Conservation (phyloP, 2,329 filamentous ascomycete species). For the Claviceps spartinae region DNA sequence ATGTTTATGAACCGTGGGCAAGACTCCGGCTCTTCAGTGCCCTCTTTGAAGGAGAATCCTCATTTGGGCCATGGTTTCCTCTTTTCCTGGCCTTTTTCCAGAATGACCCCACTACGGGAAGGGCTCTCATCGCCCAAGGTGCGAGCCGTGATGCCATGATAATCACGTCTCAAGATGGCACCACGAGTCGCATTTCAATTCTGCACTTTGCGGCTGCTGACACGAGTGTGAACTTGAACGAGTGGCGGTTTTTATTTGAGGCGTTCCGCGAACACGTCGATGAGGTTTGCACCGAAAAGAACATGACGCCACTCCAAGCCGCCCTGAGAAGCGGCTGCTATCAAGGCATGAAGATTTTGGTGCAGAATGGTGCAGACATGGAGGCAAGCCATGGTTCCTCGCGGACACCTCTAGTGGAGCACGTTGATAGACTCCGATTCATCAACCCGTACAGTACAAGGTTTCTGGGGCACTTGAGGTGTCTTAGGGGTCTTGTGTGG, state of each 20-base stretch:
- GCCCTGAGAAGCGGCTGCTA: neutral
- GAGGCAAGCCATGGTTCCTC: neutral
- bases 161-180: no score
- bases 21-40: neutral
- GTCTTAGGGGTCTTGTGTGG: neutral
- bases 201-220: neutral
- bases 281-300: neutral
- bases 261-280: neutral
- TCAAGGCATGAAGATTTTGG: neutral
- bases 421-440: neutral
- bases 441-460: accelerated
- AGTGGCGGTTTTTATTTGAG: neutral
- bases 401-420: neutral
- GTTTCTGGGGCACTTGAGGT: neutral
- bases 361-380: neutral
- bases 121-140: neutral
- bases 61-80: neutral
- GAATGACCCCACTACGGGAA: neutral
- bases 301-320: neutral
- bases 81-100: neutral
- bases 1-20: neutral
- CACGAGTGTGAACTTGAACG: neutral
- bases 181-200: neutral
- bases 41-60: neutral
- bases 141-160: neutral